Conservation (phyloP, 371 early-diverging fungal species). For the Mortierella sp. region DNA sequence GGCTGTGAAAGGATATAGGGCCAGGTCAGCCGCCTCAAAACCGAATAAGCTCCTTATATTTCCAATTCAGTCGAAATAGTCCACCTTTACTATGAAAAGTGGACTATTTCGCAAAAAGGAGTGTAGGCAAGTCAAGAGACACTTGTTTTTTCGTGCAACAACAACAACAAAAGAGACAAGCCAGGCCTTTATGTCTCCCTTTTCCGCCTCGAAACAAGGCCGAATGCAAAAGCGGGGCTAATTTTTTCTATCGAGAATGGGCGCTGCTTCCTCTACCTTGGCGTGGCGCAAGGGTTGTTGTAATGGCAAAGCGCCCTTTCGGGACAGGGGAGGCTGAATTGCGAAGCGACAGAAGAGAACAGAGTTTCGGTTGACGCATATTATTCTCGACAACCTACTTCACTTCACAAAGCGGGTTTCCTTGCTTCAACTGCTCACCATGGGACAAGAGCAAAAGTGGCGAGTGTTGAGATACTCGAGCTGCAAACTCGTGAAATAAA, state of each 20-base stretch:
- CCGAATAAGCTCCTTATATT: too few relatives aligned
- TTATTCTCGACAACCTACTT: background rate
- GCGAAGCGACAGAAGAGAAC: background rate
- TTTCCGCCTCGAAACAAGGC: too few relatives aligned
- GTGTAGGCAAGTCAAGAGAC: too few relatives aligned
- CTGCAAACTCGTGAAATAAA: background rate
- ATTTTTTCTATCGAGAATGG: background rate
- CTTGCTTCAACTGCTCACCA: background rate
- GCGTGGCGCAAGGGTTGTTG: background rate
- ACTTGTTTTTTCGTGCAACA: too few relatives aligned
- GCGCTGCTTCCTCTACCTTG: background rate
- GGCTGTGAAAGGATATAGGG: too few relatives aligned
- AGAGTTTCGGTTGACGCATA: constrained; percentile 2
- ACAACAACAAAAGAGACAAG: too few relatives aligned
- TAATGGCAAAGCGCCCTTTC: background rate
- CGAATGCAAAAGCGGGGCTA: too few relatives aligned
- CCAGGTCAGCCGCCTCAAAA: too few relatives aligned
- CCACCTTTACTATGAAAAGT: too few relatives aligned
- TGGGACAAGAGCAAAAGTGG: background rate
- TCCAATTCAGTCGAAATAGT: too few relatives aligned
- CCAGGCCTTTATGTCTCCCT: too few relatives aligned
- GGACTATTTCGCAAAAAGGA: too few relatives aligned
- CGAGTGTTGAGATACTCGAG: background rate
- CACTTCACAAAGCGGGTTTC: background rate
- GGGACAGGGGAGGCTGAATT: constrained; percentile 1